Evolutionary conservation across 495 filamentous ascomycete genomes (phyloP), one percentile per base, ranked within the genome.

Genomic region (Neurospora sp.): DNA sequence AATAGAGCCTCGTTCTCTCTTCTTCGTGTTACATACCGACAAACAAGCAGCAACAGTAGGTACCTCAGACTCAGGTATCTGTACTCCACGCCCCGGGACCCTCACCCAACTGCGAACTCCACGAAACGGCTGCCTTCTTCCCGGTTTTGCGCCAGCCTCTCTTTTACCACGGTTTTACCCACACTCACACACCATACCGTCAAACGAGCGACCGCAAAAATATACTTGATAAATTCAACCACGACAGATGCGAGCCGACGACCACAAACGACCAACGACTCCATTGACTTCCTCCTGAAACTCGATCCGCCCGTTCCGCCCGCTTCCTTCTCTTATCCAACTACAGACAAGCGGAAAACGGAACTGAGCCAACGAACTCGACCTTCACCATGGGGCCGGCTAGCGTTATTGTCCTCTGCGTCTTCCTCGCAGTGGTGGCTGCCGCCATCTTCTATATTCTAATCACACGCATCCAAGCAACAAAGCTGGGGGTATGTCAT

Each of bases 401-500:
- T 46, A 83, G 83, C 75, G 79, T 80, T 40, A 82, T 87, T 77
- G 78, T 87, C 73, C 82, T 88, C 73, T 80, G 87, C 76, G 73
- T 87, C 75, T 73, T 89, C 79, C 76, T 90, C 72, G 73, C 87
- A 70, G 75, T 88, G 53, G 40, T 87, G 66, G 80, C 80, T 71
- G 82, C 77, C 22, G 79, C 78, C 27, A 74, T 81, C 70, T 86
- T 82, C 70, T 90, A 84, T 83, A 75, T 90, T 73, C 76, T 86
- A 73, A 89, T 85, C 75, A 85, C 87, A 2, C 88, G 89, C 73
- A 76, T 89, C 53, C 87, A 87, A 73, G 91, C 91, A 46, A 82
- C 87, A 68, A 85, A 87, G 14, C 81, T 91, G 42, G 91, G 91
- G 61, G 85, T 87, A 81, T 77, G 85, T 83, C 53, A 31, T 27